Evolutionary conservation across 371 early-diverging fungal genomes (phyloP), one percentile per base, ranked within the genome.

Genomic region (Apophysomyces sp.): DNA sequence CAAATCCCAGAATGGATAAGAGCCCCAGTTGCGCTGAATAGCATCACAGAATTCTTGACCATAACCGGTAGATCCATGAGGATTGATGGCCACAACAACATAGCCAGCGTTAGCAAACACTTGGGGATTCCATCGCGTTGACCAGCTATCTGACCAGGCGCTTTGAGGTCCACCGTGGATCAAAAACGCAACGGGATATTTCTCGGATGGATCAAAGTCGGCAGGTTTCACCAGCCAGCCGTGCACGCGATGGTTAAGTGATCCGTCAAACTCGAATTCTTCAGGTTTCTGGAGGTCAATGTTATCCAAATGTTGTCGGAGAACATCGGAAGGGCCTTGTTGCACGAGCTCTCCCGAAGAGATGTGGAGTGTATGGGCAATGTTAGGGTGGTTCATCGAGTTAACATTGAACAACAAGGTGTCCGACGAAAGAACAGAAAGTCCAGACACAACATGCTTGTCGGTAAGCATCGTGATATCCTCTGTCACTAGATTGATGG

Each of bases 81-180:
- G 85, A 62, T 94, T 93, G 69, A 92, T 78, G 13, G 87, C 84
- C n/a, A 91, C 85, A 4, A 88, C 87, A 34, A 84, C 88, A 70
- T 86, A 94, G 0, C 92, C 94, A 4, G 88, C 87, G 31, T 80
- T 83, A 26, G 77, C 64, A 77, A 85, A 91, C 7, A 92, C 67
- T 65, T 92, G 87, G 15, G 89, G 89, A 70, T 94, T 93, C 89
- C 89, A 89, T 39, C 89, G 77, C 11, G 78, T 78, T 6, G 83
- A 79, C 91, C 91, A 93, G 34, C 67, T 72, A 67, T 93, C 89
- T 34, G 64, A 60, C 76, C 88, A 94, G 15, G 85, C 81, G 52
- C 86, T 77, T 73, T 94, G 91, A 21, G 94, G 94, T 0, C 94
- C 94, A 24, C 94, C 94, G 65, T 94, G 94, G 66, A 94, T 89